Evolutionary conservation across 768 basidiomycete genomes (phyloP).

Genomic region (Coprinopsis cinerea): DNA sequence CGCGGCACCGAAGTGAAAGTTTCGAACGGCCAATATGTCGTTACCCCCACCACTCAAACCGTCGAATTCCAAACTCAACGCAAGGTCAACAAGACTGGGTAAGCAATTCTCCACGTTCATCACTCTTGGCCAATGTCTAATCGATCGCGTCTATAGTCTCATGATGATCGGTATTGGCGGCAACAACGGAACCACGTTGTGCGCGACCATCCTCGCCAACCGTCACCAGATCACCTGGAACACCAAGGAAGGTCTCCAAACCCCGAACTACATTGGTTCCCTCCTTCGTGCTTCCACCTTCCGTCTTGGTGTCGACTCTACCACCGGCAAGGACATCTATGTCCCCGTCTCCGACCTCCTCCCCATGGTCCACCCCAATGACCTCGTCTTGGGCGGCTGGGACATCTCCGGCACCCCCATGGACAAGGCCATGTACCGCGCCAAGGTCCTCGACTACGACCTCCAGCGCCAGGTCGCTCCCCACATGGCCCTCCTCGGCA

Average conservation of each 20-base stretch:
- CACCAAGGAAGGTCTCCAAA: constrained; percentile 87
- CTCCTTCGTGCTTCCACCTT: constrained; percentile 94
- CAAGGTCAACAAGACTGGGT: constrained; percentile 90
- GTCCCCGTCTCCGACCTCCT: constrained; percentile 90
- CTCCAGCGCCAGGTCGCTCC: constrained; percentile 93
- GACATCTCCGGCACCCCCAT: constrained; percentile 85
- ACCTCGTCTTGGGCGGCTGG: constrained; percentile 97
- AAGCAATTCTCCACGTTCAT: constrained; percentile 27
- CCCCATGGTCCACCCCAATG: constrained; percentile 98
- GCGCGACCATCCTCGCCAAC: constrained; percentile 94
- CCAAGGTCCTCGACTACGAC: constrained; percentile 92
- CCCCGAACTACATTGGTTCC: constrained; percentile 97
- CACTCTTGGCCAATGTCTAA: constrained; percentile 12
- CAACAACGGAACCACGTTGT: constrained; percentile 94
- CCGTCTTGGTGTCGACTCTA: constrained; percentile 77
- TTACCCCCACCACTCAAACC: constrained; percentile 73
- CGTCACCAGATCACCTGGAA: constrained; percentile 91
- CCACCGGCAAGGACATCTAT: constrained; percentile 82
- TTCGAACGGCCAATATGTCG: constrained; percentile 66
- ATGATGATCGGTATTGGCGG: constrained; percentile 98
- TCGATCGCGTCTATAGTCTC: constrained; percentile 47
- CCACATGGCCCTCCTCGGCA: constrained; percentile 71
- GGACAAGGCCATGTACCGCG: constrained; percentile 91
- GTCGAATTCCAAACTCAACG: constrained; percentile 91
- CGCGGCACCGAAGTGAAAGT: constrained; percentile 70